A percentile compares a stretch with the other conserved stretches of the same genome.
Conservation (phyloP, 1,284 basidiomycete genomes). For the Tilletia horrida region DNA sequence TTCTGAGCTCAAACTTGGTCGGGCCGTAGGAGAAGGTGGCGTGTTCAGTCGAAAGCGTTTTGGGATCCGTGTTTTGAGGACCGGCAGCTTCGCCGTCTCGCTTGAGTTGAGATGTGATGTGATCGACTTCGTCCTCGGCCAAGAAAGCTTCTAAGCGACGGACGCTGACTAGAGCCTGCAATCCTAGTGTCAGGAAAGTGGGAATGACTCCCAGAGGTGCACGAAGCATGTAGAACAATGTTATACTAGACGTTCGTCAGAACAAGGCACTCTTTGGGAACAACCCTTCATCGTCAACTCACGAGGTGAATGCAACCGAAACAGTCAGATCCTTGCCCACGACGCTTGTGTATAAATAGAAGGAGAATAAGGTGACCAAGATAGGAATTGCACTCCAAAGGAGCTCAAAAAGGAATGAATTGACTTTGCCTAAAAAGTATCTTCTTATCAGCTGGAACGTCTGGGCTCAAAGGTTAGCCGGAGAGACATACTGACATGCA, state of each 20-base stretch:
- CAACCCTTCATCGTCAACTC: conserved; percentile 58
- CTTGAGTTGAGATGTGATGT: conserved; percentile 10
- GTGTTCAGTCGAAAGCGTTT: neutral
- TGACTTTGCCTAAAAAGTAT: conserved; percentile 2
- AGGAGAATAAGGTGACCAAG: conserved; percentile 29
- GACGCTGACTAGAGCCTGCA: conserved; percentile 18
- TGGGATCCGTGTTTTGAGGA: no score
- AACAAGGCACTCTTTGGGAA: conserved; percentile 61
- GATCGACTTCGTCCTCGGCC: conserved; percentile 29
- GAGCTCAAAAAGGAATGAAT: conserved; percentile 55
- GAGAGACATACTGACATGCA: conserved; percentile 25
- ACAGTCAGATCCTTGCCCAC: conserved; percentile 56
- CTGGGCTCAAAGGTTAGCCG: conserved; percentile 22
- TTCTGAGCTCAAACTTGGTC: neutral
- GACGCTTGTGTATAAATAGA: conserved; percentile 54
- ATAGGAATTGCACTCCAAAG: conserved; percentile 44
- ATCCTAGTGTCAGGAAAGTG: conserved; percentile 28
- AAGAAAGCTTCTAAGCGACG: conserved; percentile 37
- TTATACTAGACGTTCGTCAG: conserved; percentile 54
- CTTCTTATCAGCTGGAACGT: conserved; percentile 15
- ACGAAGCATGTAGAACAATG: conserved; percentile 60
- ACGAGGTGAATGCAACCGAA: conserved; percentile 52
- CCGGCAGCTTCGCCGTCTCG: neutral
- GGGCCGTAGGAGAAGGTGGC: conserved; percentile 18
- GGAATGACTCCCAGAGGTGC: conserved; percentile 11